These are phyloP conservation scores for Sugiyamaella xylanicola DNA, from an alignment of 1,139 yeast species.

Conservation along the genomic window DNA sequence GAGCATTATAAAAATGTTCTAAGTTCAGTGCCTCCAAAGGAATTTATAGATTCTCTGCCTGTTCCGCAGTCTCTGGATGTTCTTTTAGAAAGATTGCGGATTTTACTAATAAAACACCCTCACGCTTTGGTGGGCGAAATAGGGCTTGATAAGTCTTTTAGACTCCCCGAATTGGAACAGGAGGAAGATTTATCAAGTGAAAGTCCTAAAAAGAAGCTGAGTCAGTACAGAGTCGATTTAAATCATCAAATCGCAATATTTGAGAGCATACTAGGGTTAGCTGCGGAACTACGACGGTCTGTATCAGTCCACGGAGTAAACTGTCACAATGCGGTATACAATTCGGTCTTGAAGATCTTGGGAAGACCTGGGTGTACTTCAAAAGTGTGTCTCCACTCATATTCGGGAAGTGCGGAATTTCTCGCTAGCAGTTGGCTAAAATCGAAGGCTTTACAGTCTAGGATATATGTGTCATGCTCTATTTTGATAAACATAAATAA, in stretches of 20 bases:
- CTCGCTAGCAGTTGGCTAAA: slow-evolving; percentile 59
- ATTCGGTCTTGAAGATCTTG: slow-evolving; percentile 41
- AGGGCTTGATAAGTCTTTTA: slow-evolving; percentile 78
- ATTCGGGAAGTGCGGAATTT: slow-evolving; percentile 73
- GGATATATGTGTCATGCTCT: slow-evolving; percentile 56
- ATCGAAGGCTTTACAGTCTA: slow-evolving; percentile 32
- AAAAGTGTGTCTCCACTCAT: slow-evolving; percentile 72
- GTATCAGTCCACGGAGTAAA: slow-evolving; percentile 86
- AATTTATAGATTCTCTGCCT: slow-evolving; percentile 58
- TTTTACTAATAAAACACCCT: slow-evolving; percentile 37
- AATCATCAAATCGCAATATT: slow-evolving; percentile 66
- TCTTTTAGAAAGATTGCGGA: slow-evolving; percentile 45
- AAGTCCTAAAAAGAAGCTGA: slow-evolving; percentile 37
- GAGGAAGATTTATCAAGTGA: neutral
- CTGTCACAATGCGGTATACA: slow-evolving; percentile 63
- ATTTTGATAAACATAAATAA: slow-evolving; percentile 51
- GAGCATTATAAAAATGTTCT: slow-evolving; percentile 61
- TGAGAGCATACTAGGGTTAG: slow-evolving; percentile 54
- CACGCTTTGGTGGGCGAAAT: slow-evolving; percentile 70
- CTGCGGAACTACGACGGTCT: slow-evolving; percentile 51
- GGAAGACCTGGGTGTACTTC: slow-evolving; percentile 33
- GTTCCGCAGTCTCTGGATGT: slow-evolving; percentile 54
- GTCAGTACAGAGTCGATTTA: slow-evolving; percentile 55
- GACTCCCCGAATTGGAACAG: slow-evolving; percentile 52
- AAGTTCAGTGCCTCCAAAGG: slow-evolving; percentile 45